phyloP scores from a whole-genome alignment of 176 grass and related monocot species.

The Puya raimondii region DNA sequence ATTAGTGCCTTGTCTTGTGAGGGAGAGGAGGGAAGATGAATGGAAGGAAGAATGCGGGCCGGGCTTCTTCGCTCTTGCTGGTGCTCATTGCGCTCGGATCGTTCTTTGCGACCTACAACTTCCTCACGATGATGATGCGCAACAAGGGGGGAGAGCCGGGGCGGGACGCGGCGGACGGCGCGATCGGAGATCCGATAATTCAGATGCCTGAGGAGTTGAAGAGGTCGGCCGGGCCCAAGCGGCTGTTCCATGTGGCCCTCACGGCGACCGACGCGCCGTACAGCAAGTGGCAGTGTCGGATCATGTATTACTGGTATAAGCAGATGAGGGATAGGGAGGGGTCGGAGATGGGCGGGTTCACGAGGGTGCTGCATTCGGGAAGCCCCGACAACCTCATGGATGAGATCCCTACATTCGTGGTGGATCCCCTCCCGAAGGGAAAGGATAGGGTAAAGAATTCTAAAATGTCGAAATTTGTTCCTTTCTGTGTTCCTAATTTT shows the following conservation, averaged over 20 bases:
- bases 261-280: constrained; percentile 86
- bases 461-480: background rate
- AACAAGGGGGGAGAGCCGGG: constrained; percentile 23
- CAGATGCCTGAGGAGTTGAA: constrained; percentile 10
- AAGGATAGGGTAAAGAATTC: constrained; percentile 44
- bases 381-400: constrained; percentile 74
- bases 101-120: constrained; percentile 84
- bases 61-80: constrained; percentile 42
- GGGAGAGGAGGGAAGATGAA: constrained; percentile 15
- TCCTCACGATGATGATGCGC: constrained; percentile 44
- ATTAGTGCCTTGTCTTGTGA: background rate
- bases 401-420: constrained; percentile 84
- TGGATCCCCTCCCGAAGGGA: constrained; percentile 73
- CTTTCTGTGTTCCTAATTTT: background rate
- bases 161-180: constrained; percentile 23
- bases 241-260: constrained; percentile 80
- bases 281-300: constrained; percentile 92
- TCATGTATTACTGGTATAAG: constrained; percentile 95
- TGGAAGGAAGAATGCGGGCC: constrained; percentile 47
- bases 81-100: constrained; percentile 40
- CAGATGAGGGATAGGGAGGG: constrained; percentile 52
- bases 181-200: constrained; percentile 12
- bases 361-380: constrained; percentile 82
- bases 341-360: constrained; percentile 95
- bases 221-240: constrained; percentile 28